Evolutionary conservation across 1,139 yeast species (phyloP).

Genomic region (Suhomyces bribrorum): DNA sequence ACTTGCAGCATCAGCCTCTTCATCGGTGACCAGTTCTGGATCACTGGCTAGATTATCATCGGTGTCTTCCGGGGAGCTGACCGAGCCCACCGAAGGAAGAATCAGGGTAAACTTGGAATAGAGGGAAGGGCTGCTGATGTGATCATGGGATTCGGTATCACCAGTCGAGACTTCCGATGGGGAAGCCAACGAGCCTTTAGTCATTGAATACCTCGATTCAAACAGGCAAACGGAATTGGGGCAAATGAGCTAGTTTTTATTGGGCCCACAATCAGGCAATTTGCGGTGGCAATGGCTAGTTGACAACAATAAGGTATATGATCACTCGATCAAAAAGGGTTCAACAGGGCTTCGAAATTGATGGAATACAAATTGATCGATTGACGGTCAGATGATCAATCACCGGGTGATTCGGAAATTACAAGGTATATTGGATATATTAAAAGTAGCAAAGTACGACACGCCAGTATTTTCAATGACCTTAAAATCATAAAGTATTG

Average conservation of each 20-base stretch:
- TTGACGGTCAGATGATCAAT: too few species aligned
- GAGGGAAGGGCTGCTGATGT: conserved; percentile 3
- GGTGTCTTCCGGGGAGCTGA: conserved; percentile 3
- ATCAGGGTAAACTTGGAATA: conserved; percentile 13
- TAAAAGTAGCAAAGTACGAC: background rate
- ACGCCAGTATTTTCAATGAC: background rate
- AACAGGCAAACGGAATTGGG: too few species aligned
- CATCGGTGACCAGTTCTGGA: conserved; percentile 15
- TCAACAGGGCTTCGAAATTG: too few species aligned
- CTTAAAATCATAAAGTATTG: too few species aligned
- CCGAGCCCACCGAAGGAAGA: conserved; percentile 6
- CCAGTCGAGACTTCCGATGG: background rate
- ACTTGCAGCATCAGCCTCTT: conserved; percentile 24
- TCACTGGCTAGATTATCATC: conserved; percentile 1
- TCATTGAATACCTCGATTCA: background rate
- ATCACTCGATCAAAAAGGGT: too few species aligned
- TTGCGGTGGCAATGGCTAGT: too few species aligned
- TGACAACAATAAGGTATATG: too few species aligned
- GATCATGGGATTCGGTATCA: background rate
- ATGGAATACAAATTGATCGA: too few species aligned
- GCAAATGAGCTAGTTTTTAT: too few species aligned
- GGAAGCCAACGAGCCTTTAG: background rate
- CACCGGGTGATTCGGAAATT: background rate
- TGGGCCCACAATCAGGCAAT: too few species aligned
- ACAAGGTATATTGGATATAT: background rate